Evolutionary conservation across 257 asterid genomes (phyloP).

Genomic region (Solanum appendiculatum): DNA sequence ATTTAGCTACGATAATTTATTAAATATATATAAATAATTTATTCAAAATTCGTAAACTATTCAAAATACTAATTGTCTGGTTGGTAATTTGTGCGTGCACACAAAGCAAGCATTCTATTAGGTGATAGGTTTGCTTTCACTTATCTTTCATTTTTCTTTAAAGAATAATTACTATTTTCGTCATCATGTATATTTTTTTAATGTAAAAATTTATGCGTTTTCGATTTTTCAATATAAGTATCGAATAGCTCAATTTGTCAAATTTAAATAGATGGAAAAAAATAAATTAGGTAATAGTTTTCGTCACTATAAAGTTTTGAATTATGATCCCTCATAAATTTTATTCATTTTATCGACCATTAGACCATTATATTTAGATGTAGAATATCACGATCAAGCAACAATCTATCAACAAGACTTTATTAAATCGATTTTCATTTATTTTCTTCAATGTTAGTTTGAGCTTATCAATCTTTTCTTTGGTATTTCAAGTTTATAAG

Average conservation of each 20-base stretch:
- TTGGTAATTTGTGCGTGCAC: background rate
- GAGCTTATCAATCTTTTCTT: background rate
- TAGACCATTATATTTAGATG: no score
- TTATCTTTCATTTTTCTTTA: background rate
- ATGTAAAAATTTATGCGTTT: background rate
- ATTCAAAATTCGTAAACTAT: background rate
- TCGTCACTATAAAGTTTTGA: background rate
- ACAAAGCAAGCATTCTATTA: background rate
- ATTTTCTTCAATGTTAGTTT: background rate
- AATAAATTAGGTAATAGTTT: background rate
- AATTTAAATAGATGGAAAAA: no score
- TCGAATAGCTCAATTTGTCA: background rate
- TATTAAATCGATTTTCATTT: background rate
- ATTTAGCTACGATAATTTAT: background rate
- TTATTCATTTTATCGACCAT: no score
- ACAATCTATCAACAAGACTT: background rate
- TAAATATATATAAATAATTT: background rate
- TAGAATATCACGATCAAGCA: background rate
- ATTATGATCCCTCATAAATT: background rate
- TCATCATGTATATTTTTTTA: background rate
- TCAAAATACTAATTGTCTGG: no score
- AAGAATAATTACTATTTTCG: background rate
- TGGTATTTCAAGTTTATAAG: background rate
- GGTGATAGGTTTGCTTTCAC: background rate
- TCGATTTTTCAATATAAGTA: background rate